Conservation (phyloP, 2,329 filamentous ascomycete genomes). For the Ciborinia camelliae region DNA sequence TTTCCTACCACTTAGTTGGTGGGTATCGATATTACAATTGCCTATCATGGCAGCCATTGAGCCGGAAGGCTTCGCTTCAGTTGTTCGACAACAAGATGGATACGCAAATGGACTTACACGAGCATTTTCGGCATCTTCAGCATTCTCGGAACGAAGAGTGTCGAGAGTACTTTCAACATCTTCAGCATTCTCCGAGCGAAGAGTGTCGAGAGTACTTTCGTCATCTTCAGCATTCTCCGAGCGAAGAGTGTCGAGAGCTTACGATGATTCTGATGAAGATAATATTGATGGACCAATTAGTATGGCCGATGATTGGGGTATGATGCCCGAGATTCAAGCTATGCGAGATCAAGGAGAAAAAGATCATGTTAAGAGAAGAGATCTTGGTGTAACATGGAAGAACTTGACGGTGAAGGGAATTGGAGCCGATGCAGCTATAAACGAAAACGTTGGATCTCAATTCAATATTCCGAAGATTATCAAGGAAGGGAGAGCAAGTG, state of each 20-base stretch:
- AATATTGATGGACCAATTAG: conserved; percentile 24
- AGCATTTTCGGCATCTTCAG: conserved; percentile 23
- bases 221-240: conserved; percentile 20
- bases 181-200: too few species aligned
- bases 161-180: too few species aligned
- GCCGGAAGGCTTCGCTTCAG: conserved; percentile 20
- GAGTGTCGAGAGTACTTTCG: too few species aligned
- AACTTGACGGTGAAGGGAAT: conserved; percentile 35
- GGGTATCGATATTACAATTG: neutral
- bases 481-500: conserved; percentile 53
- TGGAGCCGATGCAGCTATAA: conserved; percentile 34
- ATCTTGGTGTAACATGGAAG: conserved; percentile 36
- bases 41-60: conserved; percentile 23
- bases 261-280: conserved; percentile 29
- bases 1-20: neutral
- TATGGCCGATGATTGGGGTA: conserved; percentile 29
- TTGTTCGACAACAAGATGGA: conserved; percentile 8
- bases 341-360: conserved; percentile 28
- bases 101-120: conserved; percentile 16
- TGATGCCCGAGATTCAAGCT: conserved; percentile 34
- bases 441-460: conserved; percentile 34
- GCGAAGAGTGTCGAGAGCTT: conserved; percentile 21
- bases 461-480: conserved; percentile 27
- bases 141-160: too few species aligned
- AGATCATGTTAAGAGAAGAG: conserved; percentile 36